Conservation (phyloP, 441 rosid species). For the Erodium trifolium region DNA sequence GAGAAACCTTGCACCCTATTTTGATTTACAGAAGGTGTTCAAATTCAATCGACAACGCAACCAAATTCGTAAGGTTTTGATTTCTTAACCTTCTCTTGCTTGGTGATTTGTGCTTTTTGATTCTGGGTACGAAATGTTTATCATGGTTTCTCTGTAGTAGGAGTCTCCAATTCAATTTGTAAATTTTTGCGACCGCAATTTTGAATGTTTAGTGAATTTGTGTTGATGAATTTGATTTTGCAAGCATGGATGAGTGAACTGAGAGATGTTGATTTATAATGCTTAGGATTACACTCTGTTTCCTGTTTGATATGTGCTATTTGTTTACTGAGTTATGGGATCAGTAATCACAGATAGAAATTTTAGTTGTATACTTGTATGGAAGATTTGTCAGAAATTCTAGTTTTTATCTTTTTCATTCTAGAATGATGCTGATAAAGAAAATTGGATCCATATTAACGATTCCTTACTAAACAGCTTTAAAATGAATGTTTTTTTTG, state of each 20-base stretch:
- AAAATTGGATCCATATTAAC: neutral
- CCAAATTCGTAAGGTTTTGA: neutral
- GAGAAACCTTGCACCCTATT: no score
- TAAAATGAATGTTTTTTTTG: neutral
- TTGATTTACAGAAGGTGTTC: neutral
- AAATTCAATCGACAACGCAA: neutral
- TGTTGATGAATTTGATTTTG: neutral
- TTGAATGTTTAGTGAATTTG: neutral
- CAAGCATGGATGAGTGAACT: neutral
- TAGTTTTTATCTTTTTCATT: neutral
- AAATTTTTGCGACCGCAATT: neutral
- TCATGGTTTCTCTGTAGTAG: neutral
- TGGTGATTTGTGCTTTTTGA: neutral
- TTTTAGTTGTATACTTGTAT: neutral
- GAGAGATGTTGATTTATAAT: neutral
- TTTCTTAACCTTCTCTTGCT: neutral
- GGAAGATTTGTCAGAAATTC: neutral
- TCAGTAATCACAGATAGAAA: neutral
- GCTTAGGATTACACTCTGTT: neutral
- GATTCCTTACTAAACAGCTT: neutral
- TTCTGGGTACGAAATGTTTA: neutral
- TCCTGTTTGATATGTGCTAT: neutral
- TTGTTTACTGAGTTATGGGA: neutral
- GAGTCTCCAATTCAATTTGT: neutral
- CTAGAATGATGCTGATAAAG: neutral